A percentile compares a stretch with the other conserved stretches of the same genome.
Conservation (phyloP, 169 alveolate species). For the Plasmodium cynomolgi region DNA sequence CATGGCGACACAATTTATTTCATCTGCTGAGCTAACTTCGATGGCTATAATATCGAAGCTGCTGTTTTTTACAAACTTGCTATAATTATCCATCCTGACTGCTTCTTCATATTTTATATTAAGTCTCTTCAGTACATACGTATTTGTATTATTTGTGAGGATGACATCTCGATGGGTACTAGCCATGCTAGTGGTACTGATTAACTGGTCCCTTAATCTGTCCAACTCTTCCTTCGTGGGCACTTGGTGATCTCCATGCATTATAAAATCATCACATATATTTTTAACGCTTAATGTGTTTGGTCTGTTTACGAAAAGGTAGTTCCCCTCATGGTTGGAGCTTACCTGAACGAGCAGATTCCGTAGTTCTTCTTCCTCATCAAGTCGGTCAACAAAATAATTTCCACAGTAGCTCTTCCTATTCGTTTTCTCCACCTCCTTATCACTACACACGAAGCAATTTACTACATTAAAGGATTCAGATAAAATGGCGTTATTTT, state of each 20-base stretch:
- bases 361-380: conserved; percentile 19
- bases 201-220: not conserved
- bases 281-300: conserved; percentile 41
- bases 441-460: not conserved
- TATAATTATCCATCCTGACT: conserved; percentile 8
- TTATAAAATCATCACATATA: conserved; percentile 70
- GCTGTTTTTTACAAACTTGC: conserved; percentile 3
- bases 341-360: conserved; percentile 21
- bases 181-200: not conserved
- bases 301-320: conserved; percentile 33
- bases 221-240: not conserved
- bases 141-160: conserved; percentile 17
- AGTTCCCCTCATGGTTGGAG: conserved; percentile 11
- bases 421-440: not conserved
- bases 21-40: conserved; percentile 10
- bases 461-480: conserved; percentile 38
- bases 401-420: not conserved
- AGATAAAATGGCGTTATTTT: not conserved
- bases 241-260: conserved; percentile 2
- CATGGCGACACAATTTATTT: not conserved
- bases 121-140: conserved; percentile 27
- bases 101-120: conserved; percentile 61
- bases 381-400: conserved; percentile 24
- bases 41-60: conserved; percentile 38
- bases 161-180: not conserved